Evolutionary conservation across 202 grass and related monocot species (phyloP).

Genomic region (Setaria italica): DNA sequence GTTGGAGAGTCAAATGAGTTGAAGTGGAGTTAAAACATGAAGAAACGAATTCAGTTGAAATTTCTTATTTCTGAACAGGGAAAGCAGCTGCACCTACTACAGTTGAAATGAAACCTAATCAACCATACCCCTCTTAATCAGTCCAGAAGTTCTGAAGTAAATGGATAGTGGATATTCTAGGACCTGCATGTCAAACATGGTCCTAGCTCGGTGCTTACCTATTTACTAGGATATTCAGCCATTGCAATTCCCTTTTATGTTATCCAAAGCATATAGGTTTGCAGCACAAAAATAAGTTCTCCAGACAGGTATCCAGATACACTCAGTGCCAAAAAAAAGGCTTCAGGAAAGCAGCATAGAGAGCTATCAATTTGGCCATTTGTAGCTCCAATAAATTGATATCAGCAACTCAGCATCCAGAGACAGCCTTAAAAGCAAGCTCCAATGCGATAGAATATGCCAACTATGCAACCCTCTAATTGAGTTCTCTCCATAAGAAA

Average conservation of each 20-base stretch:
- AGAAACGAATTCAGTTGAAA: not conserved
- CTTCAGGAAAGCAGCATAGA: not conserved
- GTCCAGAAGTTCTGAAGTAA: not conserved
- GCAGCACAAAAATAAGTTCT: not conserved
- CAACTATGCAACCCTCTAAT: not conserved
- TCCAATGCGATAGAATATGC: not conserved
- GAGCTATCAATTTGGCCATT: not conserved
- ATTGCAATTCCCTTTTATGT: not conserved
- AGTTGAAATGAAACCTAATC: constrained; percentile 4
- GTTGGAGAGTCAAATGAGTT: not conserved
- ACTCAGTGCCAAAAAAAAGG: not conserved
- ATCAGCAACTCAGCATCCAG: constrained; percentile 6
- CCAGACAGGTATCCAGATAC: not conserved
- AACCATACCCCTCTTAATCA: not conserved
- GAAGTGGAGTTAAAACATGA: not conserved
- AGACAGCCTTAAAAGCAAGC: not conserved
- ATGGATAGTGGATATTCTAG: not conserved
- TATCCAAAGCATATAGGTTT: not conserved
- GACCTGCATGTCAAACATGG: not conserved
- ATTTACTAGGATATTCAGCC: not conserved
- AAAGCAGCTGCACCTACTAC: not conserved
- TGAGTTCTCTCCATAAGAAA: not conserved
- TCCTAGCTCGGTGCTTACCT: not conserved
- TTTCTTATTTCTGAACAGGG: not conserved
- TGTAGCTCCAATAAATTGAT: not conserved